Base-by-base conservation (phyloP, 768 basidiomycete species). In the Boletus subparvulus region DNA sequence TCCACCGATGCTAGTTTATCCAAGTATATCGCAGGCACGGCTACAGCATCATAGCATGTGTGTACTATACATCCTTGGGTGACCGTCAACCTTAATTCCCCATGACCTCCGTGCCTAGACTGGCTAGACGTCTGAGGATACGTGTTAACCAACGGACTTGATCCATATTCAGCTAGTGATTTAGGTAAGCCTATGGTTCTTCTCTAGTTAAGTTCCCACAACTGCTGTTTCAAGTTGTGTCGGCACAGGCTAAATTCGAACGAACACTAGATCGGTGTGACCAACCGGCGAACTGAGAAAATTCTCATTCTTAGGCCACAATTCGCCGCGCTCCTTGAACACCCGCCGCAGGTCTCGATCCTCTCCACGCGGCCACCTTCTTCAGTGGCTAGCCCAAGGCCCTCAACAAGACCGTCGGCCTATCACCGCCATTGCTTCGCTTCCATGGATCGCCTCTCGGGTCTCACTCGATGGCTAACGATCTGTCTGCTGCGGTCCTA, bases 1-100 rank as follows among this genome's bases (percentile, higher is more conserved):
- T 80, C 85, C 37, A 59, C 66, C 53, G 54, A 62, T 58, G 54
- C 52, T 28, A 47, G 33, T 50, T 55, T 49, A 24, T 47, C 61
- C 7, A 30, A 47, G 14, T 21, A 45, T 40, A 44, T 12, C 8
- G 28, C 56, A 36, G 52, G 54, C 40, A 32, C 56, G 17, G n/a
- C 42, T 54, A 44, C 47, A 32, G 33, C 33, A 12, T 59, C 28
- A 12, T 60, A 52, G 28, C 35, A 35, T 7, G 42, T 12, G 30
- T 10, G 44, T 19, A 56, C 28, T n/a, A 11, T 43, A 30, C 51
- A 55, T 12, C 9, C 39, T 42, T 43, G 36, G 53, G 35, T 14
- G 37, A 33, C 21, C 33, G 33, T 43, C 32, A 50, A 56, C 33
- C 7, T 56, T 43, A 50, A 56, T 56, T 42, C 56, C 26, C 57